Evolutionary conservation across 176 grass and related monocot genomes (phyloP).

Genomic region (Saccharum officinarum): DNA sequence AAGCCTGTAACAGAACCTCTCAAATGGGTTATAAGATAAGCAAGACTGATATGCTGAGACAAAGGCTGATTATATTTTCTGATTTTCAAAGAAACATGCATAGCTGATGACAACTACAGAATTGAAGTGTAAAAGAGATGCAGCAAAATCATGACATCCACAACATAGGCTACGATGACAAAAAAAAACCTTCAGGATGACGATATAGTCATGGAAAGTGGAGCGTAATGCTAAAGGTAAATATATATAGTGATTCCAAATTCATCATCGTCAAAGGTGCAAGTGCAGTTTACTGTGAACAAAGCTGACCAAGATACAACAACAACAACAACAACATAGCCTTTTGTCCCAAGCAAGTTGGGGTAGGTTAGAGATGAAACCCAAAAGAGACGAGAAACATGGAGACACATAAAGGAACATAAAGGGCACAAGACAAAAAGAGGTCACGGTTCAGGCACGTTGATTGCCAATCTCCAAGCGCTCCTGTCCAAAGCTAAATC

Average conservation of each 20-base stretch:
- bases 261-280: neutral
- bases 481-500: too few relatives aligned
- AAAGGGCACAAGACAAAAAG: too few relatives aligned
- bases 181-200: neutral
- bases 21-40: constrained; percentile 14
- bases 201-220: neutral
- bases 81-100: constrained; percentile 8
- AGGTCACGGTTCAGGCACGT: too few relatives aligned
- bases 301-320: neutral
- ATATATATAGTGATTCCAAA: constrained; percentile 1
- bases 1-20: constrained; percentile 2
- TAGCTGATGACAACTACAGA: neutral
- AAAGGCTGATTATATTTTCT: neutral
- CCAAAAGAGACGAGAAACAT: too few relatives aligned
- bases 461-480: too few relatives aligned
- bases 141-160: neutral
- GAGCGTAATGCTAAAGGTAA: neutral
- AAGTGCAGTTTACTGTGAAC: constrained; percentile 8
- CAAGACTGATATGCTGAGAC: neutral
- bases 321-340: too few relatives aligned
- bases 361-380: too few relatives aligned
- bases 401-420: too few relatives aligned
- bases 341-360: too few relatives aligned
- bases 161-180: neutral
- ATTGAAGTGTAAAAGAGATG: neutral